phyloP scores from a whole-genome alignment of 2,329 filamentous ascomycete genomes.

The Claviceps pusilla region DNA sequence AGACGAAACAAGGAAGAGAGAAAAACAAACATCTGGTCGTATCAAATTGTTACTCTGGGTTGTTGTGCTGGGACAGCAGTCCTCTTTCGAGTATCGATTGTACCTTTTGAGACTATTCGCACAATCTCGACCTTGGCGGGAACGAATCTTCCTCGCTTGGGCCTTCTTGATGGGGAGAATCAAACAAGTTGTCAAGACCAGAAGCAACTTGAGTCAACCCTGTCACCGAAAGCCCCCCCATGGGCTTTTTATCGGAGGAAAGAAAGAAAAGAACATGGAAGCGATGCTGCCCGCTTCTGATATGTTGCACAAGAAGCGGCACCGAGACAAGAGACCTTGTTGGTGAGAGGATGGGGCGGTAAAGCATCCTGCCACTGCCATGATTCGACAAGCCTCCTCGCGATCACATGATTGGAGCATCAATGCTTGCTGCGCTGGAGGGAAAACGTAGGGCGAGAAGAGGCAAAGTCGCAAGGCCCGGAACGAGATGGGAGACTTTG shows the following conservation, averaged over 20 bases:
- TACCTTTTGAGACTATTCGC: not conserved
- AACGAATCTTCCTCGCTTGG: not conserved
- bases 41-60: not conserved
- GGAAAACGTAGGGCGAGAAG: not conserved
- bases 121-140: not conserved
- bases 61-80: not conserved
- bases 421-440: not conserved
- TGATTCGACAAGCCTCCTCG: conserved; percentile 6
- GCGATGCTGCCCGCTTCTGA: not conserved
- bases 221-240: not conserved
- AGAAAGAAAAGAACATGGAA: not conserved
- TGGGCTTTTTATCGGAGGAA: conserved; percentile 1
- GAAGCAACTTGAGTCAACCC: not conserved
- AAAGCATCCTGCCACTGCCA: conserved; percentile 5
- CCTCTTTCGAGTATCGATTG: not conserved
- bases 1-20: not conserved
- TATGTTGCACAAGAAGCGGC: conserved; percentile 1
- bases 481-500: not conserved
- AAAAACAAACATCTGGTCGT: not conserved
- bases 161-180: not conserved
- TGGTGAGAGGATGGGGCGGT: conserved; percentile 3
- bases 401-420: conserved; percentile 10
- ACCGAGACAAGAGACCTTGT: not conserved
- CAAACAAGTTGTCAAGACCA: not conserved
- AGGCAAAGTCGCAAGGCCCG: not conserved